Base-by-base conservation (phyloP, 306 rosid genomes). In the Aeschynomene evenia region DNA sequence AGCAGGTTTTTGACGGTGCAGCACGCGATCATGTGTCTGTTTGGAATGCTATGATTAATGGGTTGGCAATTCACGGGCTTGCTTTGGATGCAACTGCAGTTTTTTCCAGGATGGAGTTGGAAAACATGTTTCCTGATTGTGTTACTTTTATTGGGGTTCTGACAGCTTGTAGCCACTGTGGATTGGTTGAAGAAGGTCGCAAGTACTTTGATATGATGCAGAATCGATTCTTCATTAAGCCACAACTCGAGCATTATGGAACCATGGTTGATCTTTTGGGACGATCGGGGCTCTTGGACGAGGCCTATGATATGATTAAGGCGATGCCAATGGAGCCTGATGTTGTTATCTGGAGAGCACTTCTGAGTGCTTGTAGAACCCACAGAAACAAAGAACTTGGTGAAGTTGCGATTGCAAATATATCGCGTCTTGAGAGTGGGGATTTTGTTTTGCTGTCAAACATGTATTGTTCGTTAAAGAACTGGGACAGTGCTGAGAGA, bases 41-140 rank as follows among this genome's bases (percentile, higher is more conserved):
- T 79, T 89, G 92, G 92, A 89, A 89, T 73, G 85, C 88, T 48
- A 85, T 89, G 90, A 83, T 89, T 13, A 77, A 82, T 77, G 92
- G 92, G 46, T 68, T 89, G 26, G 96, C 92, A 4, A 72, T 74
- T 70, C 90, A 89, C 5, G 96, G 92, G n/a, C 92, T 81, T 69
- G 86, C 80, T 31, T 45, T 54, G 76, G 89, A 89, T 53, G 87
- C 88, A 6, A 62, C 69, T 9, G 51, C 5, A 14, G 18, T 85
- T 22, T 89, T 89, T 53, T 77, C 85, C 7, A 79, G 75, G 80
- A 87, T 89, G 96, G 84, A 83, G 82, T 9, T 39, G 55, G 87
- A 85, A 55, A 31, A 78, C 56, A 74, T 83, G 63, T 61, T 49
- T 7, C 96, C 96, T 0, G 96, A 86, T 87, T 70, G 74, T 8